phyloP scores from a whole-genome alignment of 2,329 filamentous ascomycete species.

The Sordariomycetes sp. region DNA sequence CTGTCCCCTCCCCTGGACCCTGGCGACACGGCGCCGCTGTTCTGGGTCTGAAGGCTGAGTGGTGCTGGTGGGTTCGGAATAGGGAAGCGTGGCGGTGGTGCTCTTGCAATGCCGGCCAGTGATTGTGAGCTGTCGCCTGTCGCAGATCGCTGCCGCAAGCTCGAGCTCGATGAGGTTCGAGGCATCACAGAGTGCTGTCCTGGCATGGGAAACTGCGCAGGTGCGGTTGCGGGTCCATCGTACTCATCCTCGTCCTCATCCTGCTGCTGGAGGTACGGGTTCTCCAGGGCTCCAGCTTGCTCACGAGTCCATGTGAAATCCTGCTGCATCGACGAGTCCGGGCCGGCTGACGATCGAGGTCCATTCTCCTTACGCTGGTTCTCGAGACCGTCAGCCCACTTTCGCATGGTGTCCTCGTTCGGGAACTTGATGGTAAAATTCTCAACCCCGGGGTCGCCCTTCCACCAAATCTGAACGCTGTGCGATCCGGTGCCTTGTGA shows the following conservation, averaged over 20 bases:
- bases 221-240: slow-evolving; percentile 20
- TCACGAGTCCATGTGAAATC: slow-evolving; percentile 75
- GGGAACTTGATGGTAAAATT: slow-evolving; percentile 92
- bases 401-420: slow-evolving; percentile 87
- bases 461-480: slow-evolving; percentile 97
- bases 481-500: slow-evolving; percentile 59
- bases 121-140: slow-evolving; percentile 62
- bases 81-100: slow-evolving; percentile 64
- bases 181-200: slow-evolving; percentile 15
- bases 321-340: slow-evolving; percentile 47
- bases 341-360: slow-evolving; percentile 34
- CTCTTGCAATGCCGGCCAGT: slow-evolving; percentile 45
- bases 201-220: slow-evolving; percentile 24
- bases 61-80: slow-evolving; percentile 45
- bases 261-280: slow-evolving; percentile 66
- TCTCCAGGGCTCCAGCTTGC: slow-evolving; percentile 59
- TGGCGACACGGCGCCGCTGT: slow-evolving; percentile 44
- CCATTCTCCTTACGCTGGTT: slow-evolving; percentile 59
- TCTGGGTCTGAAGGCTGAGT: slow-evolving; percentile 61
- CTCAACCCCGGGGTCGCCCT: slow-evolving; percentile 88
- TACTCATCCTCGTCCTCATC: slow-evolving; percentile 54
- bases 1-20: slow-evolving; percentile 60
- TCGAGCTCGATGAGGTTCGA: slow-evolving; percentile 56
- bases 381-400: slow-evolving; percentile 78
- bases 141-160: slow-evolving; percentile 65